Evolutionary conservation across 2,329 filamentous ascomycete genomes (phyloP), one percentile per base, ranked within the genome.

Genomic region (Thelonectria blattea): DNA sequence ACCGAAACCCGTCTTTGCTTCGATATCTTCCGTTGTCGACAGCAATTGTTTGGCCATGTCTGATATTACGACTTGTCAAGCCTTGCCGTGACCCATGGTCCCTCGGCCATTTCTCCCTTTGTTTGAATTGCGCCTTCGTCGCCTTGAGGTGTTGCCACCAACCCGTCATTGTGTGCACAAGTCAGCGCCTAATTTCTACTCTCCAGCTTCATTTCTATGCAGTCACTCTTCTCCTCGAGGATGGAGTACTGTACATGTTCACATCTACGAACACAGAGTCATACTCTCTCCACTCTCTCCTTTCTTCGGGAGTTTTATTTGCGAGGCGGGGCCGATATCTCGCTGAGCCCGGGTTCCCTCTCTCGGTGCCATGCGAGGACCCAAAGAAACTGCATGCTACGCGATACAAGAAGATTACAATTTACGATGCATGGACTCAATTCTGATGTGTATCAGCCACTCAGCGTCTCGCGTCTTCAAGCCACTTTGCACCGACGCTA

Each of bases 181-280:
- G 68, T 70, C 68, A 69, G 66, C 63, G 63, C 56, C 62, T 65
- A 68, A 69, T 69, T 69, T 69, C 54, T 48, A 52, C 51, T 46
- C 50, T 50, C 62, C 51, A 22, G 17, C 49, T 34, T 41, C 17
- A 17, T 24, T 15, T 37, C 34, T 37, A 11, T 15, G 34, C 34
- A 14, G 34, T 37, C 34, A 37, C 15, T 37, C 9, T 37, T 37
- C 3, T 15, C 34, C 34, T 37, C 34, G 34, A 30, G 27, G 5
- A 7, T 7, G 5, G 27, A 30, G 27, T 7, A 30, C 27, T 8
- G 27, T 7, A 30, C 27, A 30, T 30, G 27, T 8, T 30, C 27
- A 30, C 27, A 30, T 30, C 27, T 30, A 30, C 22, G 7, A 24
- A 24, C 4, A 24, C 22, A 24, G 22, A 30, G 27, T 30, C 5